A percentile compares a stretch with the other conserved stretches of the same genome.
These are phyloP conservation scores for Podosphaera xanthii DNA, from an alignment of 2,329 filamentous ascomycete genomes.

Conservation along the genomic window DNA sequence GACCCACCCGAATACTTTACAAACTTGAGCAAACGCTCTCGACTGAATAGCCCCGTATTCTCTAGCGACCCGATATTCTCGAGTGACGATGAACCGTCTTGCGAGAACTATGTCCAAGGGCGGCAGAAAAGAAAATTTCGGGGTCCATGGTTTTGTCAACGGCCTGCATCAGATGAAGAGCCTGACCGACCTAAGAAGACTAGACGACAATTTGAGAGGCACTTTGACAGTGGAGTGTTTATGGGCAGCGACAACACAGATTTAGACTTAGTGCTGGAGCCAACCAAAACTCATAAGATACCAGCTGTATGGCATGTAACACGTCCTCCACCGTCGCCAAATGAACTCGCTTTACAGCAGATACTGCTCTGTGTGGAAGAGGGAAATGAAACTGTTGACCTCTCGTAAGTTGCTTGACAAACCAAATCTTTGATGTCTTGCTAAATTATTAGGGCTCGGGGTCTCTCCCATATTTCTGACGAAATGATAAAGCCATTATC, in stretches of 20 bases:
- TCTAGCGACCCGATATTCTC: conserved; percentile 52
- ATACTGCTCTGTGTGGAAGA: conserved; percentile 32
- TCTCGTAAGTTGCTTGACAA: conserved; percentile 27
- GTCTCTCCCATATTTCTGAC: conserved; percentile 29
- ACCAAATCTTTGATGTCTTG: background rate
- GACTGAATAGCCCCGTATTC: conserved; percentile 18
- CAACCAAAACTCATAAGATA: background rate
- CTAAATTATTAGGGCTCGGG: conserved; percentile 9
- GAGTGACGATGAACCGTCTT: conserved; percentile 44
- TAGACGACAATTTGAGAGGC: conserved; percentile 32
- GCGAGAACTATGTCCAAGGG: conserved; percentile 38
- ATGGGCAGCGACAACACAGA: conserved; percentile 36
- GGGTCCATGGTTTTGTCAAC: conserved; percentile 46
- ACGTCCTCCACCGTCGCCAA: conserved; percentile 11
- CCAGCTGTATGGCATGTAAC: background rate
- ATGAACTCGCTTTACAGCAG: conserved; percentile 22
- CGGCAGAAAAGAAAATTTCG: conserved; percentile 38
- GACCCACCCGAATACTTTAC: conserved; percentile 5
- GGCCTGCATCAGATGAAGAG: conserved; percentile 17
- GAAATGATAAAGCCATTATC: conserved; percentile 32
- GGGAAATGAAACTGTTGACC: conserved; percentile 35
- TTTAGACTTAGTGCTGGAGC: conserved; percentile 9
- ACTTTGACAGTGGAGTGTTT: conserved; percentile 47
- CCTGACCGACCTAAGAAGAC: conserved; percentile 7
- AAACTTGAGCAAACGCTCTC: conserved; percentile 18